These are phyloP conservation scores for Cercospora sp. DNA, from an alignment of 2,329 filamentous ascomycete genomes.

Conservation along the genomic window DNA sequence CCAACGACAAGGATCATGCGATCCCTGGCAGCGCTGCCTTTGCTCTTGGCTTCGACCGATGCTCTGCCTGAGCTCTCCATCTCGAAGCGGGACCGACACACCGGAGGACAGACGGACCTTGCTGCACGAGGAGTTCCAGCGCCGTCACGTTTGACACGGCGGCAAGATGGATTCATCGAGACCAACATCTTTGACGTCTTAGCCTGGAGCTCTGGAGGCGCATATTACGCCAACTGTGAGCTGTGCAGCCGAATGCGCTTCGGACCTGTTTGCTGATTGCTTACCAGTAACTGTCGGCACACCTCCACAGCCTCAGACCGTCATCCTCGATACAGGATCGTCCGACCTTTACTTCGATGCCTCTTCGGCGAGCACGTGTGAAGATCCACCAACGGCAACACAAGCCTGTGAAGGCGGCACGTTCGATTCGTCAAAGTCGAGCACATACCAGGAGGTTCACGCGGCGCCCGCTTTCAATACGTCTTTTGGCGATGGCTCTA, in stretches of 20 bases:
- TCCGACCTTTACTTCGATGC: slow-evolving; percentile 39
- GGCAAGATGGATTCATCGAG: slow-evolving; percentile 26
- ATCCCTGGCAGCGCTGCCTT: slow-evolving; percentile 15
- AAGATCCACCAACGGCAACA: slow-evolving; percentile 11
- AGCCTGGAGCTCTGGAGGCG: slow-evolving; percentile 36
- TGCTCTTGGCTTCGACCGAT: slow-evolving; percentile 22
- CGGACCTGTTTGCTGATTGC: neutral
- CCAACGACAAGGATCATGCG: slow-evolving; percentile 15
- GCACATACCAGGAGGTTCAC: slow-evolving; percentile 31
- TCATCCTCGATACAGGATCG: slow-evolving; percentile 40
- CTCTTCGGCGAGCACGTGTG: slow-evolving; percentile 30
- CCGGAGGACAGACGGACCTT: slow-evolving; percentile 21
- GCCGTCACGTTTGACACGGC: slow-evolving; percentile 12
- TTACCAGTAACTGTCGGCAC: slow-evolving; percentile 36
- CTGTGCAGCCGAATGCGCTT: neutral
- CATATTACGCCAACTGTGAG: slow-evolving; percentile 39
- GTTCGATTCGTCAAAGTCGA: slow-evolving; percentile 32
- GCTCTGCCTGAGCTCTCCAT: slow-evolving; percentile 32
- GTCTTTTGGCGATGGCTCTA: slow-evolving; percentile 33
- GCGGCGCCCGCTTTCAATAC: slow-evolving; percentile 34
- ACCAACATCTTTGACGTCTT: slow-evolving; percentile 37
- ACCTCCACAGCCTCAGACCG: slow-evolving; percentile 36
- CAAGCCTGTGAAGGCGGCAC: slow-evolving; percentile 36
- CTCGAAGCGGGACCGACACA: slow-evolving; percentile 32
- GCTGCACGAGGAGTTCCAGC: slow-evolving; percentile 18